Base-by-base conservation (phyloP, 1,284 basidiomycete genomes). In the Inonotus obliquus region DNA sequence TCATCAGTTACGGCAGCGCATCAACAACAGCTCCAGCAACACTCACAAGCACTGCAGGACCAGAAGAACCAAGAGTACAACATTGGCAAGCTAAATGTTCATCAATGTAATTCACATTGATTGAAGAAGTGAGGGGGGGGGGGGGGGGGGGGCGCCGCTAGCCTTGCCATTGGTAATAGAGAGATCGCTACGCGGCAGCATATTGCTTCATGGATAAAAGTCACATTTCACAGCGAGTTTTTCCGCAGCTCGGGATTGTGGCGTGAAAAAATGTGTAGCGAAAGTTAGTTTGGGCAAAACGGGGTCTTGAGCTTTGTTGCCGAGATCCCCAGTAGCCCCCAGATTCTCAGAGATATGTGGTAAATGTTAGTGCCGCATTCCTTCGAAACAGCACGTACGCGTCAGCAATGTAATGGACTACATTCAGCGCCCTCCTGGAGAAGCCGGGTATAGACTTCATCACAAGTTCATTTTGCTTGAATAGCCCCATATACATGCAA, bases 231-330 rank as follows among this genome's bases (percentile, higher is more conserved):
- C 41, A 44, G 13, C 13, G 41, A 44, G 41, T 44, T 44, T 19
- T 44, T 44, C 41, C 41, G 41, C 19, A 21, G 41, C 19, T 44
- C 17, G 17, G 19, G 10, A 1, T 21, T 21, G 17, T 44, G 41
- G 41, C 41, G 41, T 44, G 41, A 21, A 17, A 21, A 7, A 44
- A n/a, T 7, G 19, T 21, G 41, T n/a, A 39, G 11, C 38, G 4
- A 44, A 44, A 17, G 41, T 17, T 17, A n/a, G 9, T 5, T 13
- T 32, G 32, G 32, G 32, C 32, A 32, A 32, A 29, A 32, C 53
- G 53, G 53, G 7, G 37, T 44, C 23, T 41, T 54, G 37, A 54
- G 38, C 35, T 39, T 54, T 54, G 53, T 54, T 54, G 10, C 53
- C 53, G 53, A 54, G 38, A 54, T 54, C 53, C 9, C 53, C 53